phyloP scores from a whole-genome alignment of 139 green algal genomes.

The Nannochloris sp. region DNA sequence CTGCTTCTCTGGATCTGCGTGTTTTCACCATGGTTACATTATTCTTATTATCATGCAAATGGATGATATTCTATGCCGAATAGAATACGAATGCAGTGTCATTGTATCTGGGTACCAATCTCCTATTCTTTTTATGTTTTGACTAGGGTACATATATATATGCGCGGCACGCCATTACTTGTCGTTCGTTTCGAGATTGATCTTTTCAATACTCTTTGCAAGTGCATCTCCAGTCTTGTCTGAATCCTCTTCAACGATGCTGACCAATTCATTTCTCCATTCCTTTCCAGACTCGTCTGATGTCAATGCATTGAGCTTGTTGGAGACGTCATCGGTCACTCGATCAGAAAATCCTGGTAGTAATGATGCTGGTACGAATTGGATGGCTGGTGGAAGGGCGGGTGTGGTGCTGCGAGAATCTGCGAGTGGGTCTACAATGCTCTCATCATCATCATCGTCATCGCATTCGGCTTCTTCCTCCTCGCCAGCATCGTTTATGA shows the following conservation, averaged over 20 bases:
- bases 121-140: no score
- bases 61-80: neutral
- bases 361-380: constrained; percentile 14
- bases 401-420: constrained; percentile 1
- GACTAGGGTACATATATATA: no score
- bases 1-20: neutral
- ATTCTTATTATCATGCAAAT: neutral
- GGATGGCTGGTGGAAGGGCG: neutral
- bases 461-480: neutral
- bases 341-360: neutral
- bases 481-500: neutral
- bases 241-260: neutral
- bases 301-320: neutral
- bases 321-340: neutral
- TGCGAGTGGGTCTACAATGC: constrained; percentile 3
- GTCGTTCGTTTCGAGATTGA: neutral
- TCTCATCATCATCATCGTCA: constrained; percentile 17
- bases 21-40: neutral
- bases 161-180: no score
- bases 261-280: constrained; percentile 1
- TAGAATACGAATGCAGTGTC: neutral
- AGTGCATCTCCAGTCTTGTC: neutral
- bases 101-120: neutral
- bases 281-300: neutral
- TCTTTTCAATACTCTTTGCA: neutral